Base-by-base conservation (phyloP, 805 yeast species). In the Kazachstania kunashirensis region DNA sequence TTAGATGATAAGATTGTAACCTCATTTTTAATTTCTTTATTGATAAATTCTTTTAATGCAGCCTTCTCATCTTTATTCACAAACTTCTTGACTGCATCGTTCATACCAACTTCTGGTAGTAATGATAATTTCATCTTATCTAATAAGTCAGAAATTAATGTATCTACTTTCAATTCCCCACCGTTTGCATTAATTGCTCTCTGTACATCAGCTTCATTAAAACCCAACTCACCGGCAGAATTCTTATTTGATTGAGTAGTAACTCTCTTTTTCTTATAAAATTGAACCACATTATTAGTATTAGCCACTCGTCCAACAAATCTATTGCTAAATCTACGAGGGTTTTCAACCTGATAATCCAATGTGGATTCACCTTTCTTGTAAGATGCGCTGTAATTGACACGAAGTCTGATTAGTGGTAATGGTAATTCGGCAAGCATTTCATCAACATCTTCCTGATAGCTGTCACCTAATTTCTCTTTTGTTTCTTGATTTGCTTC, bases 251-350 rank as follows among this genome's bases (percentile, higher is more conserved):
- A 16, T 15, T 24, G 40, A 6, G 41, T 45, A 49, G 14, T 39
- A 25, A 24, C 45, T 38, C 31, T 66, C 55, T 51, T 66, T 45
- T 69, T 73, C 52, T 74, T 71, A 50, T 74, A 73, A 53, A 82
- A 81, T 32, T 75, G 77, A 3, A 89, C 73, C 7, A 88, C 84
- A 49, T 86, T 94, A 49, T 84, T 79, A n/a, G 79, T 75, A 55
- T 92, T 92, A 4, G 97, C 98, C 2, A 89, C 92, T 43, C 68
- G 68, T 0, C 95, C 96, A 5, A 83, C 94, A 65, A 89, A 92
- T 49, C 84, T 65, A 51, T 88, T 85, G 12, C 96, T 84, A 44
- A 92, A 84, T 44, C 96, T 63, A 36, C 94, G 67, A 0, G 95
- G 83, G 51, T 88, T 89, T 50, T 88, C 97, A 13, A 92, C 85